Evolutionary conservation across 129 eudicot genomes (phyloP), one percentile per base, ranked within the genome.

Genomic region (Dittrichia graveolens): DNA sequence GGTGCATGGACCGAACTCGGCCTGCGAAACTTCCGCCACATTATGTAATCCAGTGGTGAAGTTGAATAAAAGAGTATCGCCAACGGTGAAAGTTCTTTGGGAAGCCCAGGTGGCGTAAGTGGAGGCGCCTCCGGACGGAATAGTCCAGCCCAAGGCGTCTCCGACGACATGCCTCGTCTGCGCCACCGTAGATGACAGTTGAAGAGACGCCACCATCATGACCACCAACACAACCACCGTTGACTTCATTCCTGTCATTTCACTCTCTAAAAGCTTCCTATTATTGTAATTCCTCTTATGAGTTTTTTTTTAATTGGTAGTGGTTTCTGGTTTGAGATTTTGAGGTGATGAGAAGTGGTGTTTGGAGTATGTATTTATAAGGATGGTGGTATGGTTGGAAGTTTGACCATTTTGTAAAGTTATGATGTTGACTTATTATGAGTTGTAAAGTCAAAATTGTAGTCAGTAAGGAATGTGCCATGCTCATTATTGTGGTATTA

Each of bases 1-100:
- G 59, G 72, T 72, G 86, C 97, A 91, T 24, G 89, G 78, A 31
- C 78, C 72, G 56, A 52, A 87, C 5, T 85, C 85, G 3, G 73
- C 81, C 49, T 71, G 67, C 5, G 68, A 72, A 71, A 87, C 85
- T 60, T 85, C 88, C 0, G 91, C 95, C 19, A 88, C 89, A 4
- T 63, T 72, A 44, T 91, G 97, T 2, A 14, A 7, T 46, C 78
- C 78, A 0, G 78, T 80, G 6, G 81, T 15, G 64, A 85, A 91
- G 79, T 85, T 87, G 48, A 87, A 91, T 8, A 83, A 66, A 10
- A 84, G 72, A 61, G 63, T 55, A 47, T 81, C 89, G 5, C 84
- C 84, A 7, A 71, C 72, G 16, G 37, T 31, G 68, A 79, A 82
- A 8, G 43, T 67, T 7, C 56, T 73, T 55, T 60, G 67, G 14